phyloP scores from a whole-genome alignment of 116 monocot species.

The Trichopus zeylanicus region DNA sequence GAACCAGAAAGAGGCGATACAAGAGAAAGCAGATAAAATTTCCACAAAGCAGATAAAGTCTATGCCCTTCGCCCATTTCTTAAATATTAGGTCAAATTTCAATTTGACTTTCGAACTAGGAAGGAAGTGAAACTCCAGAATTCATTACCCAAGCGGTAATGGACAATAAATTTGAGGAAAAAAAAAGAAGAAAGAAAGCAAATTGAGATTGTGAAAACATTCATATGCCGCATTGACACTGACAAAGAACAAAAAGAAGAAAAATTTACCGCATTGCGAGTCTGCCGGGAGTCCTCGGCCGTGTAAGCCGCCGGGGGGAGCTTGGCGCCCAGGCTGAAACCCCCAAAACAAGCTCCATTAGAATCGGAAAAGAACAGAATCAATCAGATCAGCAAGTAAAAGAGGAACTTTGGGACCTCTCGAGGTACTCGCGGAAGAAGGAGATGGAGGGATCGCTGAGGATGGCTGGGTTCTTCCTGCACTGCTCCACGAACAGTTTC shows the following conservation, averaged over 20 bases:
- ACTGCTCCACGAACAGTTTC: conserved; percentile 69
- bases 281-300: conserved; percentile 16
- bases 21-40: too few relatives aligned
- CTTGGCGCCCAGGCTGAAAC: conserved; percentile 69
- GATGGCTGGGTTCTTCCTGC: conserved; percentile 58
- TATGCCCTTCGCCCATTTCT: too few relatives aligned
- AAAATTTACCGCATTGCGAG: conserved; percentile 23
- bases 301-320: conserved; percentile 55
- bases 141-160: too few relatives aligned
- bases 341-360: not conserved
- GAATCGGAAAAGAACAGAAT: not conserved
- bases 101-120: too few relatives aligned
- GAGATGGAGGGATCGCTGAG: conserved; percentile 74
- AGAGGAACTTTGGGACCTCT: conserved; percentile 40
- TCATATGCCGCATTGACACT: too few relatives aligned
- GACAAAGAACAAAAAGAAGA: not conserved
- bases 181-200: too few relatives aligned
- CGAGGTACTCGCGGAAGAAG: conserved; percentile 94
- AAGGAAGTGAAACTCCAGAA: too few relatives aligned
- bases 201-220: too few relatives aligned
- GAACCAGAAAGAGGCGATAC: too few relatives aligned
- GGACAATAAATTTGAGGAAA: too few relatives aligned
- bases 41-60: too few relatives aligned
- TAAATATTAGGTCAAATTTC: too few relatives aligned
- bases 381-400: not conserved